These are phyloP conservation scores for Leishmania major DNA, from an alignment of 208 protist genomes.

Conservation along the genomic window DNA sequence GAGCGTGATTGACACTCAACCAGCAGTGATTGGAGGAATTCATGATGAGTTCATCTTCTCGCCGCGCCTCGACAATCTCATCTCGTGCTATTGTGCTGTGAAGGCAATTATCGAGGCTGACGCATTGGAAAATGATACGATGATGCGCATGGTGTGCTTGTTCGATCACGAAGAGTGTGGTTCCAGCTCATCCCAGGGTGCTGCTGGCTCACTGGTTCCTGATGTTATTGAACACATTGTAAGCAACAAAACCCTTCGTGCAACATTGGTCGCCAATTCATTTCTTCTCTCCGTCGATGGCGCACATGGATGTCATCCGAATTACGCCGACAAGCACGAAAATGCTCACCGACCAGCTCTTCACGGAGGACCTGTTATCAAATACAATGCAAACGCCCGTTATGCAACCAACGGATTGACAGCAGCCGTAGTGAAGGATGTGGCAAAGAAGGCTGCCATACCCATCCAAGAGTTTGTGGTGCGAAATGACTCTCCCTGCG, in stretches of 20 bases:
- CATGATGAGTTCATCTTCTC: slow-evolving; percentile 96
- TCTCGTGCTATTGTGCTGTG: slow-evolving; percentile 94
- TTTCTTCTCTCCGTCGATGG: slow-evolving; percentile 96
- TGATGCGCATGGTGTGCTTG: slow-evolving; percentile 86
- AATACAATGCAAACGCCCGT: slow-evolving; percentile 96
- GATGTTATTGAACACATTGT: slow-evolving; percentile 83
- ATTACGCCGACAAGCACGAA: slow-evolving; percentile 96
- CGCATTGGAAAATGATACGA: slow-evolving; percentile 61
- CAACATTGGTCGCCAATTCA: slow-evolving; percentile 83
- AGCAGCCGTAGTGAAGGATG: slow-evolving; percentile 79
- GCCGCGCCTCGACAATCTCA: slow-evolving; percentile 95
- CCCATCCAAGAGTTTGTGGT: slow-evolving; percentile 94
- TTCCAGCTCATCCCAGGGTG: slow-evolving; percentile 75
- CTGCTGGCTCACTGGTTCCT: slow-evolving; percentile 68
- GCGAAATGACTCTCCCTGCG: slow-evolving; percentile 97
- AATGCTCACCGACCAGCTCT: slow-evolving; percentile 89
- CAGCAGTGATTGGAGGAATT: slow-evolving; percentile 88
- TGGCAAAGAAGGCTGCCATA: slow-evolving; percentile 72
- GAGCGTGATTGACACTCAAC: slow-evolving; percentile 94
- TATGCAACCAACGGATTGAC: slow-evolving; percentile 95
- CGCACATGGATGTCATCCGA: slow-evolving; percentile 97
- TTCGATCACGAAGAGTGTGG: slow-evolving; percentile 94
- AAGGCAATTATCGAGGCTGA: slow-evolving; percentile 70
- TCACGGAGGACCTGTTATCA: slow-evolving; percentile 95
- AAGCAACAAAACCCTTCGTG: slow-evolving; percentile 36